Conservation (phyloP, 495 filamentous ascomycete genomes). For the Tuber borchii region DNA sequence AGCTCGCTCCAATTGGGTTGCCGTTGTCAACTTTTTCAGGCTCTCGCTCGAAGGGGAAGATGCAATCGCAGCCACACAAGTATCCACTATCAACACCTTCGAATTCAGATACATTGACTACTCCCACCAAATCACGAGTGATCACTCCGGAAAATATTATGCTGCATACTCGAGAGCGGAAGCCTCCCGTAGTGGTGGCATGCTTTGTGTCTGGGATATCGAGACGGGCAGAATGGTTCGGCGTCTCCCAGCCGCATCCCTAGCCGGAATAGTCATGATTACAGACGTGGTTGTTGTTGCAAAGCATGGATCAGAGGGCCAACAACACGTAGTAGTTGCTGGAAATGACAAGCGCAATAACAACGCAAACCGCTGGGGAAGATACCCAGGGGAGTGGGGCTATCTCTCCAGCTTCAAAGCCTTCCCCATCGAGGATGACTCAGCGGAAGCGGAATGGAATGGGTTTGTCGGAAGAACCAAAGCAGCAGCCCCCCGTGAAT, state of each 20-base stretch:
- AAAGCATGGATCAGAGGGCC: not conserved
- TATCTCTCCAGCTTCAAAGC: constrained; percentile 20
- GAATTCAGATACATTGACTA: constrained; percentile 28
- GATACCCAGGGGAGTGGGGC: constrained; percentile 25
- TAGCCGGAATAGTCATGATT: constrained; percentile 18
- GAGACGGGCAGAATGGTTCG: constrained; percentile 17
- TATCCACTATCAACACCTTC: constrained; percentile 22
- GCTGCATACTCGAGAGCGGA: constrained; percentile 28
- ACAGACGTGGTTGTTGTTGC: constrained; percentile 16
- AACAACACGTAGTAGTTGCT: constrained; percentile 17
- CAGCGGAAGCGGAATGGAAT: not conserved
- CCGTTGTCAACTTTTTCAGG: constrained; percentile 17
- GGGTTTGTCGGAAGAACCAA: constrained; percentile 28
- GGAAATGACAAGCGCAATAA: constrained; percentile 32
- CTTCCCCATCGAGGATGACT: constrained; percentile 13
- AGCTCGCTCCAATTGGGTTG: constrained; percentile 10
- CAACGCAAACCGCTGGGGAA: constrained; percentile 17
- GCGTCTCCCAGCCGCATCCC: constrained; percentile 2
- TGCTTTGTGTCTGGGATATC: constrained; percentile 27
- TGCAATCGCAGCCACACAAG: not conserved
- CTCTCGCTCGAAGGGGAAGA: constrained; percentile 7
- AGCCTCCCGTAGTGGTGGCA: not conserved
- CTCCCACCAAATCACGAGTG: constrained; percentile 29
- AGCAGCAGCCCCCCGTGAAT: constrained; percentile 10
- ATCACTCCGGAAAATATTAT: constrained; percentile 26